These are phyloP conservation scores for Cubamyces sp. DNA, from an alignment of 768 basidiomycete genomes.

Conservation along the genomic window DNA sequence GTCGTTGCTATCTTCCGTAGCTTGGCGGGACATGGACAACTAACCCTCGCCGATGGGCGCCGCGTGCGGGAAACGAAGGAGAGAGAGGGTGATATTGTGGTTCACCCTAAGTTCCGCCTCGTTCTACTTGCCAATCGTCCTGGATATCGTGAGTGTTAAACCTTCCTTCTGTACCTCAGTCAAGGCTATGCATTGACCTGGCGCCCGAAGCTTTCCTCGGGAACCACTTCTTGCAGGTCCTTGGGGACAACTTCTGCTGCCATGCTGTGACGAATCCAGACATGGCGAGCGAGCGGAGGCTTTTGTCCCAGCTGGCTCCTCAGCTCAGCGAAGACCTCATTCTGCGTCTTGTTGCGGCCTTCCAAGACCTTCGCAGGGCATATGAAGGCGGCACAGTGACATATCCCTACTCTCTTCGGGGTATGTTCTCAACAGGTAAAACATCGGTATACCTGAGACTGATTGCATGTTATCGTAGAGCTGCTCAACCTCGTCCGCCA, in stretches of 20 bases:
- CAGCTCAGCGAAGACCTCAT: constrained; percentile 58
- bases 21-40: constrained; percentile 65
- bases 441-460: too few species aligned
- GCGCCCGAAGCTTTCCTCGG: constrained; percentile 62
- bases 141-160: constrained; percentile 58
- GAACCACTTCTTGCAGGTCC: constrained; percentile 73
- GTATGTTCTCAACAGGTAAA: constrained; percentile 35
- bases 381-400: constrained; percentile 60
- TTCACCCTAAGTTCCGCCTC: constrained; percentile 67
- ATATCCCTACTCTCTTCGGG: constrained; percentile 73
- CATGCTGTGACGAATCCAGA: constrained; percentile 73
- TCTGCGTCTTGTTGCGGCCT: constrained; percentile 60
- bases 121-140: constrained; percentile 68
- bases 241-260: constrained; percentile 68
- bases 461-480: constrained; percentile 40
- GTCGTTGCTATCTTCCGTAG: constrained; percentile 74
- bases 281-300: constrained; percentile 61
- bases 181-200: background rate
- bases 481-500: constrained; percentile 69
- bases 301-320: constrained; percentile 64
- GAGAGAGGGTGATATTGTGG: constrained; percentile 57
- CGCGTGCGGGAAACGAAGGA: constrained; percentile 52
- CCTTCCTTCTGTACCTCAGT: background rate
- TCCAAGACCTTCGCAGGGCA: constrained; percentile 62
- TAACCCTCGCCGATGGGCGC: constrained; percentile 66